Evolutionary conservation across 805 yeast species (phyloP), one percentile per base, ranked within the genome.

Genomic region (Yamadazyma takamatsuzukensis): DNA sequence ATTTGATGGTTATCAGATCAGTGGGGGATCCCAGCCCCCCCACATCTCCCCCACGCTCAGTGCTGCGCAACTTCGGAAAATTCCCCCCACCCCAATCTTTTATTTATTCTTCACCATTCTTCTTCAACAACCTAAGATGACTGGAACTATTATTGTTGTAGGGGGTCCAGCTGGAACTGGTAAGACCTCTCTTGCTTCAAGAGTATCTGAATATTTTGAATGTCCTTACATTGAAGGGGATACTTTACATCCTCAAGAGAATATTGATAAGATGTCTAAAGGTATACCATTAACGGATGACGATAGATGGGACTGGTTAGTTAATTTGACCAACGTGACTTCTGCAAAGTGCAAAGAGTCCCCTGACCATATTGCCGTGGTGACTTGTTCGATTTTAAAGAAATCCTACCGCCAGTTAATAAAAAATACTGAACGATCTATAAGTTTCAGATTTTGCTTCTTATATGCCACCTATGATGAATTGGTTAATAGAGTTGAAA

Each of bases 111-210:
- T n/a, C 15, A 18, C 24, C 12, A 12, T 13, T 21, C 18, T 15
- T 25, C 26, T 23, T 11, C 4, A 6, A 18, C 14, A n/a, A 24
- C 9, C 7, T 17, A 38, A 25, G 27, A 32, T 41, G 27, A 32
- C 38, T 17, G 43, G 42, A 6, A 45, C 53, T 0, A 75, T 78
- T 2, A 56, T 76, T 18, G 78, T 88, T 2, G 77, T 90, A 6
- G 96, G 95, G 9, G 98, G 98, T 0, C 96, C 97, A 0, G 89
- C 96, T 0, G 97, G 97, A 6, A 83, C 96, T 2, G 98, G 98
- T 1, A 93, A 93, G 54, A 70, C 94, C 15, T 85, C 96, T 2
- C 73, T 83, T 14, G 95, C 85, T 0, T 61, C 61, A 10, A 48
- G 56, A 8, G 49, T 89, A 14, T 56, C 81, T 0, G 39, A 59